Base-by-base conservation (phyloP, 23 red algal species). In the Gracilaria gracilis region DNA sequence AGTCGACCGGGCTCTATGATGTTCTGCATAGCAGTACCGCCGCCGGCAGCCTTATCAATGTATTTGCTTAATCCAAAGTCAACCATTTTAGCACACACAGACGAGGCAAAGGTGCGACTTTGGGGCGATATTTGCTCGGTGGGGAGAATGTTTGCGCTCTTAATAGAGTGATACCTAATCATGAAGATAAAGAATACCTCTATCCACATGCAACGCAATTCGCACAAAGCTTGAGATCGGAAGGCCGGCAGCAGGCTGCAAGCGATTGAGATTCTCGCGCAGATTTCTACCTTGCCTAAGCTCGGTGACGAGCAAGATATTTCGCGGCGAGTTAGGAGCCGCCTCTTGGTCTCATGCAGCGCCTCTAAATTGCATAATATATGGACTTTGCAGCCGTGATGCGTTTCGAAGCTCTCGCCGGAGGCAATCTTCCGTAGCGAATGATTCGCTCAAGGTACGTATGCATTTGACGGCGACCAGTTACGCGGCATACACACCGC, bases 241-340 rank as follows among this genome's bases (percentile, higher is more conserved):
- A 1, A 95, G 65, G 20, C 83, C 75, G 14, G 14, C 27, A 57
- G 64, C 32, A 33, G 70, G 67, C 9, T 24, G 15, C 20, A 91
- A 82, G 23, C 54, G 31, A 42, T 62, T 69, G n/a, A 96, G 76
- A 46, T 61, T 82, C 32, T 92, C 88, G 49, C 88, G 81, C 82
- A 96, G 36, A 50, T 88, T 96, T n/a, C 95, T 89, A 25, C 93
- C 93, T 1, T 54, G 55, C 93, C 90, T 95, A 21, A 95, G 85
- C 85, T 95, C 93, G 39, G 93, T 95, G 19, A 95, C 86, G 3
- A 95, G 47, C 47, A 95, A 71, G 24, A 88, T 71, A 49, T 83
- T 92, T 53, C 87, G 72, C 9, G 89, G 89, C 16, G 79, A 77
- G 20, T 19, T 86, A 9, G 64, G 44, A 0, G 85, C 93, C 19